phyloP scores from a whole-genome alignment of 2,329 filamentous ascomycete species.

The Colletotrichum neosansevieriae region DNA sequence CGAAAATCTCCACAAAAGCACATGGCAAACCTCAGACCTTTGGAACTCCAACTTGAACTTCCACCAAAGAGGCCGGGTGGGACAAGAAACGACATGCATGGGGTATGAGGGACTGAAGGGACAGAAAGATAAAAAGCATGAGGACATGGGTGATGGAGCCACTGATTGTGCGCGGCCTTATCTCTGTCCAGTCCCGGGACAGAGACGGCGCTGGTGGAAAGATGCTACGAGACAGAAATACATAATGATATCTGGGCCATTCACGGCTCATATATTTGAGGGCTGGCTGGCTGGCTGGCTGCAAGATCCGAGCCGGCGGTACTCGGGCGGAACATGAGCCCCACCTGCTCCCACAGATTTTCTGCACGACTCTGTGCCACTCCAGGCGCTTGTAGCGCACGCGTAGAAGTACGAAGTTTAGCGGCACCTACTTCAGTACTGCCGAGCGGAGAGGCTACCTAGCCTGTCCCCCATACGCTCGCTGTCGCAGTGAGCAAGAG shows the following conservation, averaged over 20 bases:
- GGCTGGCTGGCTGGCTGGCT: slow-evolving; percentile 38
- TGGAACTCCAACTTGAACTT: too few species aligned
- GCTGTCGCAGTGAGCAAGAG: too few species aligned
- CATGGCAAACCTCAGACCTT: slow-evolving; percentile 12
- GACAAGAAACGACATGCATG: too few species aligned
- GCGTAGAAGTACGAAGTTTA: background rate
- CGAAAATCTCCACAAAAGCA: slow-evolving; percentile 31
- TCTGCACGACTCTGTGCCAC: slow-evolving; percentile 11
- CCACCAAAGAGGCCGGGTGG: too few species aligned
- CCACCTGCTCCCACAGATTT: slow-evolving; percentile 3
- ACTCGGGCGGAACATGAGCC: slow-evolving; percentile 33
- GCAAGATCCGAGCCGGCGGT: slow-evolving; percentile 40
- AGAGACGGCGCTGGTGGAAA: slow-evolving; percentile 17
- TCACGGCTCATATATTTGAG: slow-evolving; percentile 39
- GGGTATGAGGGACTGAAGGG: slow-evolving; percentile 12
- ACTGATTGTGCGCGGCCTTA: slow-evolving; percentile 45
- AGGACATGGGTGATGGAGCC: slow-evolving; percentile 5
- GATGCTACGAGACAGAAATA: slow-evolving; percentile 53
- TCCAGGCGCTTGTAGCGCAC: slow-evolving; percentile 27
- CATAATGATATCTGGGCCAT: slow-evolving; percentile 52
- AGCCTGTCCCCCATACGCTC: background rate
- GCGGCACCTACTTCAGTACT: background rate
- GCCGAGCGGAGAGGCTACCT: background rate
- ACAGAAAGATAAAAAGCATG: slow-evolving; percentile 41
- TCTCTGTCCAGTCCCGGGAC: slow-evolving; percentile 44